These are phyloP conservation scores for Pleurotus giganteus DNA, from an alignment of 768 basidiomycete genomes.

Conservation along the genomic window DNA sequence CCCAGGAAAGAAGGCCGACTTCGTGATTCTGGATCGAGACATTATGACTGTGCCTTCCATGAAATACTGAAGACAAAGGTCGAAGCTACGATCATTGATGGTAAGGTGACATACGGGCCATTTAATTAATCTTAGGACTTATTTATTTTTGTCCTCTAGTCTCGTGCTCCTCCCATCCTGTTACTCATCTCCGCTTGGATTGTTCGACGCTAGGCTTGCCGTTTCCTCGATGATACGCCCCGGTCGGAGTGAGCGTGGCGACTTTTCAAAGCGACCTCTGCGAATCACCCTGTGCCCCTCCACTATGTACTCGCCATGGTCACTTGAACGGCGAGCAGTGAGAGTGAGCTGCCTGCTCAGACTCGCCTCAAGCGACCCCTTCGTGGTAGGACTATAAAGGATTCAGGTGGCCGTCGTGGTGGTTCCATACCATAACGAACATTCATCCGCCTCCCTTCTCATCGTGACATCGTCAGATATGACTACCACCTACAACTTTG, in stretches of 20 bases:
- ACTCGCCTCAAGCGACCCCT: too few relatives aligned
- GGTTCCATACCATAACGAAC: too few relatives aligned
- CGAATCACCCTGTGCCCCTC: too few relatives aligned
- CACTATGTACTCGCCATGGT: too few relatives aligned
- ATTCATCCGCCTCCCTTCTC: too few relatives aligned
- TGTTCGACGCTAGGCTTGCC: not conserved
- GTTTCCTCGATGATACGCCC: not conserved
- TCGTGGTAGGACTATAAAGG: too few relatives aligned
- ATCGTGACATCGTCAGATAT: too few relatives aligned
- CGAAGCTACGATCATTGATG: constrained; percentile 63
- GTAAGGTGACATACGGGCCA: constrained; percentile 51
- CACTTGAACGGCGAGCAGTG: too few relatives aligned
- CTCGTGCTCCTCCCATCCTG: not conserved
- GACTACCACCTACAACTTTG: not conserved
- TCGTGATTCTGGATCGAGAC: constrained; percentile 78
- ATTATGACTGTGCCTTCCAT: constrained; percentile 60
- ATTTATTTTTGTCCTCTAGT: not conserved
- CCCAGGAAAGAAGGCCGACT: constrained; percentile 84
- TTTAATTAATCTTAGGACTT: constrained; percentile 5
- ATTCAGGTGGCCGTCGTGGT: too few relatives aligned
- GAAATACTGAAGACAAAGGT: constrained; percentile 60
- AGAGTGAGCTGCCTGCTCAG: too few relatives aligned
- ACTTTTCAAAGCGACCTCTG: too few relatives aligned
- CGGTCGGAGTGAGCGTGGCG: not conserved
- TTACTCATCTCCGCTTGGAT: not conserved